Evolutionary conservation across 1,284 basidiomycete genomes (phyloP).

Genomic region (Mycena sp.): DNA sequence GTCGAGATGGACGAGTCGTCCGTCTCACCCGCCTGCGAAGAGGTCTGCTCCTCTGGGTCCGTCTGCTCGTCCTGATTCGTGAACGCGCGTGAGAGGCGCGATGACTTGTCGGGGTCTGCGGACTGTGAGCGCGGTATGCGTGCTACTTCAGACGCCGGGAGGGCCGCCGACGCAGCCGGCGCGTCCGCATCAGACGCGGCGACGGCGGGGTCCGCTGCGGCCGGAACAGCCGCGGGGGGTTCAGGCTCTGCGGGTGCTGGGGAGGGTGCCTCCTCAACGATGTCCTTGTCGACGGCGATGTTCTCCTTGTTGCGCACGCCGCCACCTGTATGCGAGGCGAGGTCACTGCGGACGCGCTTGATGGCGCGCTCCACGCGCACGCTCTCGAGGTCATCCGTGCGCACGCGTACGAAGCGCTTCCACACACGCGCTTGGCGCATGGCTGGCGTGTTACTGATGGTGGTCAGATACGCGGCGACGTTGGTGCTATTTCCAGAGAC

Average conservation of each 20-base stretch:
- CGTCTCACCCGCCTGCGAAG: not conserved
- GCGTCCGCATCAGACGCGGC: too few relatives aligned
- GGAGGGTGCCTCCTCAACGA: constrained; percentile 6
- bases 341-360: constrained; percentile 85
- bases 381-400: constrained; percentile 88
- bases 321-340: constrained; percentile 70
- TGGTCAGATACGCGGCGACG: constrained; percentile 84
- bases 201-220: too few relatives aligned
- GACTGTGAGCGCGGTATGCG: constrained; percentile 79
- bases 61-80: constrained; percentile 47
- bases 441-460: constrained; percentile 71
- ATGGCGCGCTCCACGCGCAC: constrained; percentile 87
- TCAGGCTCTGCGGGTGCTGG: constrained; percentile 2
- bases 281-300: constrained; percentile 28
- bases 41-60: not conserved
- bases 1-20: constrained; percentile 55
- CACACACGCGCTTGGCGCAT: constrained; percentile 76
- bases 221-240: constrained; percentile 32
- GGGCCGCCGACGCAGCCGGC: not conserved
- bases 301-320: constrained; percentile 27
- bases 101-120: constrained; percentile 71
- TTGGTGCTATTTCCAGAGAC: constrained; percentile 60
- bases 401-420: constrained; percentile 87
- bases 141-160: constrained; percentile 36
- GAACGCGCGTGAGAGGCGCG: constrained; percentile 65